Evolutionary conservation across 148 eudicot species (phyloP), one percentile per base, ranked within the genome.

Genomic region (Cornus florida): DNA sequence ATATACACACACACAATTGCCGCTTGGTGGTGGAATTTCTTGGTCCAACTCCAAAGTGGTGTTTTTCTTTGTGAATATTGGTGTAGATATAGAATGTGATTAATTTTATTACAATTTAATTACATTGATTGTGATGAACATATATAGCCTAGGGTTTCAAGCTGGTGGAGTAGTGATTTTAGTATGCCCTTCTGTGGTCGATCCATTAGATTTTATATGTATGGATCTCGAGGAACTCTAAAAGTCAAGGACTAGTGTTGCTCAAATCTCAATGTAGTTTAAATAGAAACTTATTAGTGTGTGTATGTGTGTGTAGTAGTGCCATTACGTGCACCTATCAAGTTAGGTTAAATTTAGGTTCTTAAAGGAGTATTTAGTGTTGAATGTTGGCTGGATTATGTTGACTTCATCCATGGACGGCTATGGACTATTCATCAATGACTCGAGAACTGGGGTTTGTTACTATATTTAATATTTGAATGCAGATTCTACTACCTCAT

Each of bases 241-340:
- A 86, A 87, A 82, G 87, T 89, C 87, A 89, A 87, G 70, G 48
- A 43, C 8, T 32, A 79, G 78, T 67, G 39, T 17, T 74, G 83
- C 89, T 72, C 89, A 81, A 84, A 86, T 85, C 86, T 89, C 87
- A 77, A 82, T 10, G 83, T 16, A 20, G 20, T 75, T 60, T n/a
- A 59, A 57, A 33, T 59, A 20, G 2, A 31, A 62, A 62, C 24
- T 0, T 62, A 53, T 62, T 59, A 19, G n/a, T 28, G 7, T 53
- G 8, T 22, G 64, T 72, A 28, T 28, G 28, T 28, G 28, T 28
- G 28, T 28, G 28, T 28, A 0, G 24, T 24, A 56, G 12, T 53
- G 46, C 19, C 66, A 75, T 19, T 62, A 62, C 20, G 66, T 62
- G 23, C 7, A 6, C 53, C 39, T 38, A n/a, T 75, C 8, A n/a